Evolutionary conservation across 345 rosid genomes (phyloP), one percentile per base, ranked within the genome.

Genomic region (Cardamine chenopodiifolia): DNA sequence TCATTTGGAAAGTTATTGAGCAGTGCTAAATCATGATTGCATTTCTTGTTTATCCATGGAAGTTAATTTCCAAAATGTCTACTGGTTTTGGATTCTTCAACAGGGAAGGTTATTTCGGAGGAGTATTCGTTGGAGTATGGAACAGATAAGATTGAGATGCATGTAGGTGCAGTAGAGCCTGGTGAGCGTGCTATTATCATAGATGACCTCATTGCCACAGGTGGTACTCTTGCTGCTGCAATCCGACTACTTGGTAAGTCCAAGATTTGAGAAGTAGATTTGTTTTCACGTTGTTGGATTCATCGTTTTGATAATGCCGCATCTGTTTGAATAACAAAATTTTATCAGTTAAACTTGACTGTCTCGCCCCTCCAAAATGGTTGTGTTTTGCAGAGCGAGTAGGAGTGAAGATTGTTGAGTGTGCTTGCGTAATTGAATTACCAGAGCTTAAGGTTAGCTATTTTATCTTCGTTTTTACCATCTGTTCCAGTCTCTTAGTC

Each of bases 61-160:
- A 12, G 1, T 61, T 9, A 2, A 11, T 52, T 29, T 54, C 1
- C 0, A 48, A 31, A 50, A 40, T 29, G 14, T 10, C 4, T 70
- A 45, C 12, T 72, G 47, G 2, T 25, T 8, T 19, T 67, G 78
- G 64, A 42, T 44, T 62, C 29, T 55, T 66, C 49, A 48, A 67
- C 80, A 95, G 99, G 98, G 81, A 79, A 87, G 75, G 98, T 92
- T 61, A 87, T 95, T 45, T 86, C 97, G 0, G 97, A 92, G 79
- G 98, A 95, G 82, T 92, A 92, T 71, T 82, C 96, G 1, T 82
- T 95, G 86, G 99, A 95, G 84, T 95, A 95, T 83, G 99, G 99
- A 81, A 95, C 84, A 65, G 98, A 95, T 71, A 84, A 9, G 65
- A 92, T 95, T 55, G 99, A 92, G 86, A 95, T 95, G 99, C 98